Evolutionary conservation across 805 yeast species (phyloP).

Genomic region (Wickerhamiella alocasiicola): DNA sequence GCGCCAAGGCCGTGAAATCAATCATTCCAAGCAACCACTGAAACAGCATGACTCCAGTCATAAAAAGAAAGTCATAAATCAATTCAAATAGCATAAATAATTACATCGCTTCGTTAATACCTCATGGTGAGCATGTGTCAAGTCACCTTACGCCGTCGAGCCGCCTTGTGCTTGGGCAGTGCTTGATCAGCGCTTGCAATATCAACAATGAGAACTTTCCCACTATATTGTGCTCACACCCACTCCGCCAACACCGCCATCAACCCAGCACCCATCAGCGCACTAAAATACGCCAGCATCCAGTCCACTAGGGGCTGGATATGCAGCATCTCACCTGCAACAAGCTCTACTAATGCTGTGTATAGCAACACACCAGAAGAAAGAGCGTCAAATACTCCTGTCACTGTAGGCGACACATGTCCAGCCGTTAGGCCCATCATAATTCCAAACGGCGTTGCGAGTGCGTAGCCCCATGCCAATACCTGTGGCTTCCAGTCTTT

Average conservation of each 20-base stretch:
- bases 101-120: too few species aligned
- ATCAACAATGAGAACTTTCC: too few species aligned
- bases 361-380: slow-evolving; percentile 70
- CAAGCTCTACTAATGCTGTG: slow-evolving; percentile 63
- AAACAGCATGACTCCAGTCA: too few species aligned
- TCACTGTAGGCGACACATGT: slow-evolving; percentile 43
- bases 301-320: slow-evolving; percentile 17
- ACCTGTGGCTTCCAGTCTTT: slow-evolving; percentile 30
- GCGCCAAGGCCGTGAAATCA: too few species aligned
- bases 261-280: slow-evolving; percentile 42
- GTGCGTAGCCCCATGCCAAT: slow-evolving; percentile 33
- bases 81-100: too few species aligned
- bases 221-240: slow-evolving; percentile 35
- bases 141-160: too few species aligned
- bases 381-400: slow-evolving; percentile 62
- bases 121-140: too few species aligned
- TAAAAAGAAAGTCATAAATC: too few species aligned
- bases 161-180: too few species aligned
- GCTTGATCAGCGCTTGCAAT: too few species aligned
- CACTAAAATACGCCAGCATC: slow-evolving; percentile 21
- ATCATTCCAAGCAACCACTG: too few species aligned
- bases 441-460: slow-evolving; percentile 62
- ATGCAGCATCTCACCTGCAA: slow-evolving; percentile 56
- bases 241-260: slow-evolving; percentile 57
- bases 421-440: slow-evolving; percentile 73